Evolutionary conservation across 2,329 filamentous ascomycete species (phyloP).

Genomic region (Stagonosporopsis cucurbitacearum): DNA sequence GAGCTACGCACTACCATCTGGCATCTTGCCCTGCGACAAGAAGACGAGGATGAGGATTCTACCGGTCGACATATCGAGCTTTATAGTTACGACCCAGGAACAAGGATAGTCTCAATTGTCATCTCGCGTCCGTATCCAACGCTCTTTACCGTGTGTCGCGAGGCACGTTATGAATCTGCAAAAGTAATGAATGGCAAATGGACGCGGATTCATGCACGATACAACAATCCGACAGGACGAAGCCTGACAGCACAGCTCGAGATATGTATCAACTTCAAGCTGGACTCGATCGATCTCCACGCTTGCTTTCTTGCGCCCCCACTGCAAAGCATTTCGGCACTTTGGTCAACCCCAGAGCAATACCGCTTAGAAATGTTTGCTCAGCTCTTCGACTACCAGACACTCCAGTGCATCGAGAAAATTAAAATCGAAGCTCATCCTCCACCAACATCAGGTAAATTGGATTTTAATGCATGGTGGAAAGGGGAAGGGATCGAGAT

Average conservation of each 20-base stretch:
- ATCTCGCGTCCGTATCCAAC: constrained; percentile 9
- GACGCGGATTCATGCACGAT: not conserved
- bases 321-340: not conserved
- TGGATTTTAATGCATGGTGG: constrained; percentile 9
- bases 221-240: not conserved
- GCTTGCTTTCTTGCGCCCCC: not conserved
- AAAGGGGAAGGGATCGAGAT: constrained; percentile 11
- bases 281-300: not conserved
- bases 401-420: not conserved
- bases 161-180: not conserved
- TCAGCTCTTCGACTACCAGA: not conserved
- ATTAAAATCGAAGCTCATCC: not conserved
- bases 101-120: not conserved
- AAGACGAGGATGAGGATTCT: not conserved
- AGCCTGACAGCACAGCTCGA: not conserved
- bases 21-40: not conserved
- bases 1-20: constrained; percentile 5
- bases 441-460: not conserved
- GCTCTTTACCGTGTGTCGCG: not conserved
- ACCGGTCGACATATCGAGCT: not conserved
- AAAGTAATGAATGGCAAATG: constrained; percentile 1
- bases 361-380: not conserved
- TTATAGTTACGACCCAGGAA: not conserved
- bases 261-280: not conserved
- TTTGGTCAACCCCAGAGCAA: not conserved